phyloP scores from a whole-genome alignment of 2,329 filamentous ascomycete genomes.

The Cladosporium velox region DNA sequence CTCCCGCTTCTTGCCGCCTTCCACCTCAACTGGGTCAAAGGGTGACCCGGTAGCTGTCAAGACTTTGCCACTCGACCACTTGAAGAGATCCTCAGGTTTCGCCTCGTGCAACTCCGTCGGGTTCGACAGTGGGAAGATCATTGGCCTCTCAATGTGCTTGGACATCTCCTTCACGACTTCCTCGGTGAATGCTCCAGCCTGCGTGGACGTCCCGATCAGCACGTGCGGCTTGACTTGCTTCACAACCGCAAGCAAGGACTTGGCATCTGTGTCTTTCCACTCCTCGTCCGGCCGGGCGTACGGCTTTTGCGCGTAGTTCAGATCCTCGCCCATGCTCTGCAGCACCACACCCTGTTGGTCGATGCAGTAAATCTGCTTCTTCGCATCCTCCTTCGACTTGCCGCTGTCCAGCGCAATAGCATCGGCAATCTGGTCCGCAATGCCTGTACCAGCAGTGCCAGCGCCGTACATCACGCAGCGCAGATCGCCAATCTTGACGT shows the following conservation, averaged over 20 bases:
- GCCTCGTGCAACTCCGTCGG: slow-evolving; percentile 84
- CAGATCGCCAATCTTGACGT: slow-evolving; percentile 66
- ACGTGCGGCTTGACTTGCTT: slow-evolving; percentile 75
- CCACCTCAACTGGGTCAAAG: slow-evolving; percentile 69
- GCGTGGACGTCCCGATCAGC: slow-evolving; percentile 80
- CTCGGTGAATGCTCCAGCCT: slow-evolving; percentile 73
- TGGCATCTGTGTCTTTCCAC: slow-evolving; percentile 61
- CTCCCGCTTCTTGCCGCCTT: slow-evolving; percentile 54
- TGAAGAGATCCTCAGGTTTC: slow-evolving; percentile 70
- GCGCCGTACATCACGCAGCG: slow-evolving; percentile 76
- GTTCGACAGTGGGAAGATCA: slow-evolving; percentile 85
- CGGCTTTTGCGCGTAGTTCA: slow-evolving; percentile 66
- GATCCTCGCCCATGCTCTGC: slow-evolving; percentile 58
- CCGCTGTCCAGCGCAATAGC: slow-evolving; percentile 70
- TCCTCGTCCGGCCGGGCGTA: slow-evolving; percentile 67
- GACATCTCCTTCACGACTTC: slow-evolving; percentile 76
- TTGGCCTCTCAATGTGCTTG: slow-evolving; percentile 70
- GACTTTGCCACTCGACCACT: slow-evolving; percentile 76
- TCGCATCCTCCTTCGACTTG: slow-evolving; percentile 71
- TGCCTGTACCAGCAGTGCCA: slow-evolving; percentile 80
- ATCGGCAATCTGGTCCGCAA: slow-evolving; percentile 80
- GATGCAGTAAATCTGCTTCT: slow-evolving; percentile 73
- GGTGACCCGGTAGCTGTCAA: slow-evolving; percentile 83
- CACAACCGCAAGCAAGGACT: slow-evolving; percentile 66
- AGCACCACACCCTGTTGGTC: slow-evolving; percentile 80